These are phyloP conservation scores for Capsicum pubescens DNA, from an alignment of 257 asterid genomes.

Conservation along the genomic window DNA sequence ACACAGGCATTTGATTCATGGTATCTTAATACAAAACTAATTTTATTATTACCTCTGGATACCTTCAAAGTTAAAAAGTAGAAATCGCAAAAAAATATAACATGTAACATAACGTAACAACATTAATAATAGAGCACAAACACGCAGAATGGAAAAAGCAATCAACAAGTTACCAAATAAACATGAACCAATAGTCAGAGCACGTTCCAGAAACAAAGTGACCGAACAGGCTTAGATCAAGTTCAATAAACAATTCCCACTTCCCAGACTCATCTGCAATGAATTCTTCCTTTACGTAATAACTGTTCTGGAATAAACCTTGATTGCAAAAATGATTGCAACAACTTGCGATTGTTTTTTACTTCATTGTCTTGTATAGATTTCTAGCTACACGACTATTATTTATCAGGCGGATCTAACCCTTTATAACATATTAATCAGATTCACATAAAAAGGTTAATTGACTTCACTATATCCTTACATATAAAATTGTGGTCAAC, in stretches of 20 bases:
- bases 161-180: background rate
- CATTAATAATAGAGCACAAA: background rate
- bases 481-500: too few relatives aligned
- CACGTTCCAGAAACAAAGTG: background rate
- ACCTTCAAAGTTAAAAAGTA: constrained; percentile 22
- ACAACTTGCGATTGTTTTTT: background rate
- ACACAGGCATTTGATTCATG: constrained; percentile 77
- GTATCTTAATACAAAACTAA: constrained; percentile 52
- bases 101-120: constrained; percentile 1
- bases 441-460: background rate
- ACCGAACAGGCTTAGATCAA: background rate
- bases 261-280: background rate
- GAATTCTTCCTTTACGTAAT: rapidly evolving
- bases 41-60: constrained; percentile 47
- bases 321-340: background rate
- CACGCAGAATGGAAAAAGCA: background rate
- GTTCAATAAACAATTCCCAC: background rate
- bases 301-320: background rate
- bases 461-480: background rate
- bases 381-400: background rate
- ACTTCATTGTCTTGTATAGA: background rate
- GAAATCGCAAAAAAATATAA: background rate
- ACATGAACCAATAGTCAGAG: background rate
- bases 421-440: background rate
- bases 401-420: background rate